Evolutionary conservation across 768 basidiomycete genomes (phyloP).

Genomic region (Trichaptum fuscoviolaceum): DNA sequence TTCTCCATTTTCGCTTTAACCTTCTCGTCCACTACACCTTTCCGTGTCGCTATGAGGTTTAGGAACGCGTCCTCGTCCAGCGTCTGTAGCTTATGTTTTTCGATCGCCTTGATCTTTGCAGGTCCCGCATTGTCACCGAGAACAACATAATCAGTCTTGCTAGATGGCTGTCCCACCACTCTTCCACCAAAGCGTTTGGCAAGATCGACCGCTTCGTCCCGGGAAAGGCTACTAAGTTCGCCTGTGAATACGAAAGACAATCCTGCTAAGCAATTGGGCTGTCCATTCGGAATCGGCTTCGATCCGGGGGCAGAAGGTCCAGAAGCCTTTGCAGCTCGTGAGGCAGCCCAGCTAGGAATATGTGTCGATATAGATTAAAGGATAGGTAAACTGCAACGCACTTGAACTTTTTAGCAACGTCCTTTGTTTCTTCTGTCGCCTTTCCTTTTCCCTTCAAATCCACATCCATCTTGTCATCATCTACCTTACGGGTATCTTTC

Average conservation of each 20-base stretch:
- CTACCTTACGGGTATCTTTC: constrained; percentile 24
- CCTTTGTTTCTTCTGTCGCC: constrained; percentile 16
- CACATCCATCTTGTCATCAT: constrained; percentile 23
- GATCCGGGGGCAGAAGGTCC: constrained; percentile 54
- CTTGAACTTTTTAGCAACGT: constrained; percentile 15
- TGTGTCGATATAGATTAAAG: background rate
- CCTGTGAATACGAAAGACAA: constrained; percentile 95
- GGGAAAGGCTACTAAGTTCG: constrained; percentile 78
- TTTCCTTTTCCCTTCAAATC: constrained; percentile 19
- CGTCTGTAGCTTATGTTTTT: constrained; percentile 71
- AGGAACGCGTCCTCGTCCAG: constrained; percentile 87
- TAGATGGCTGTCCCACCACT: constrained; percentile 82
- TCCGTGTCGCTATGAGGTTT: constrained; percentile 69
- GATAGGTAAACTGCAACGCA: constrained; percentile 11
- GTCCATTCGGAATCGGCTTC: constrained; percentile 63
- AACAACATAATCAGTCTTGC: constrained; percentile 85
- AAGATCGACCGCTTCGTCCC: constrained; percentile 82
- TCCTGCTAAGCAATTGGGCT: constrained; percentile 71
- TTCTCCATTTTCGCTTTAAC: constrained; percentile 75
- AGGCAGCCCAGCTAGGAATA: constrained; percentile 39
- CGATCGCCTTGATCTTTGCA: constrained; percentile 80
- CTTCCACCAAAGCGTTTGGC: constrained; percentile 94
- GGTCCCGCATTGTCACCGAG: constrained; percentile 86
- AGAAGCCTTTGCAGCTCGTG: constrained; percentile 55
- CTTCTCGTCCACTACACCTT: constrained; percentile 64